Evolutionary conservation across 2,329 filamentous ascomycete species (phyloP).

Genomic region (Penicillium sp.): DNA sequence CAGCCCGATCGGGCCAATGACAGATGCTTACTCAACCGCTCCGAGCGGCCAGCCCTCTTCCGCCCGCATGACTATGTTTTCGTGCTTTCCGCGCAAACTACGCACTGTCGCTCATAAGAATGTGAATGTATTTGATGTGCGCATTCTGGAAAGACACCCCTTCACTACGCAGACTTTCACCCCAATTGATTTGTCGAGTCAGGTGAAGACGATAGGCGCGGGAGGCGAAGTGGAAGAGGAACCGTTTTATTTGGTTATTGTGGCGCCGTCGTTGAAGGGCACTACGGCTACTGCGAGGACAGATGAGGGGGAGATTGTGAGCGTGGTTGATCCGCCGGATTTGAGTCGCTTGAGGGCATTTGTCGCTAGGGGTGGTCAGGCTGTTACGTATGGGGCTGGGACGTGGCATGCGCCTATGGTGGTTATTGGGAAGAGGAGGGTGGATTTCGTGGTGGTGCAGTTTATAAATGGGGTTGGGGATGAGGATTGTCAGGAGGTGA

Average conservation of each 20-base stretch:
- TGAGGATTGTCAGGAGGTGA: conserved; percentile 83
- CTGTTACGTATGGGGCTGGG: conserved; percentile 81
- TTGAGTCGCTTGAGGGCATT: conserved; percentile 64
- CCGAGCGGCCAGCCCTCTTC: conserved; percentile 38
- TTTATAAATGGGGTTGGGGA: conserved; percentile 70
- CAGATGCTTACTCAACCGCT: conserved; percentile 64
- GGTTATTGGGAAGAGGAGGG: conserved; percentile 58
- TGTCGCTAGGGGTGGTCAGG: conserved; percentile 65
- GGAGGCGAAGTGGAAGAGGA: too few relatives aligned
- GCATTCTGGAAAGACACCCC: conserved; percentile 79
- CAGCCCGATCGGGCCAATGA: conserved; percentile 64
- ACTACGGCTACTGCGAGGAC: conserved; percentile 29
- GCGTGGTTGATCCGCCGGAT: conserved; percentile 56
- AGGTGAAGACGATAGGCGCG: too few relatives aligned
- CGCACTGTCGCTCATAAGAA: conserved; percentile 22
- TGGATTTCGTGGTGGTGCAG: conserved; percentile 86
- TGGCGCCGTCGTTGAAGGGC: conserved; percentile 64
- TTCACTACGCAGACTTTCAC: conserved; percentile 91
- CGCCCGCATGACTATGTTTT: conserved; percentile 78
- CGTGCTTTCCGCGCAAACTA: conserved; percentile 61
- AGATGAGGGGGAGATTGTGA: conserved; percentile 17
- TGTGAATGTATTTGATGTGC: conserved; percentile 54
- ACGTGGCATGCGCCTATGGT: conserved; percentile 98
- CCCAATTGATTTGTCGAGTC: conserved; percentile 53
- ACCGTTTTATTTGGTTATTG: conserved; percentile 66